Base-by-base conservation (phyloP, 768 basidiomycete genomes). In the Lactifluus rugatus region DNA sequence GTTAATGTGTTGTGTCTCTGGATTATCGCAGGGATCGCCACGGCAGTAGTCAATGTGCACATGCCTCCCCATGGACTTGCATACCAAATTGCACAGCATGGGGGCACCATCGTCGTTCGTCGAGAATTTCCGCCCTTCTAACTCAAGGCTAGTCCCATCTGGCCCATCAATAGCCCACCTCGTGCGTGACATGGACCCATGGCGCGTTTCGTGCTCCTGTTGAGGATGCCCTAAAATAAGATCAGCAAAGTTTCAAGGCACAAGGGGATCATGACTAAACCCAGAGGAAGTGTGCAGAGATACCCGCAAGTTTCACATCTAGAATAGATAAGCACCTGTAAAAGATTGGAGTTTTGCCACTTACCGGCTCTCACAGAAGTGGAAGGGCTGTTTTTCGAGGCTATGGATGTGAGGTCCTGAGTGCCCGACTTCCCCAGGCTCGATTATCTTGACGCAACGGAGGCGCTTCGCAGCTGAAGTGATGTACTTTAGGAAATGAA, bases 151-250 rank as follows among this genome's bases (percentile, higher is more conserved):
- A 1, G 72, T 71, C 11, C 74, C 78, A 17, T 81, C 77, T 1
- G 75, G 75, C 1, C 78, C 81, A 48, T 83, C 81, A 2, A 83
- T 65, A 0, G 76, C 71, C 84, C 84, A 85, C 37, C 73, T 71
- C 1, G 80, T 78, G 53, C 70, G 74, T 0, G 81, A 78, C 82
- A 84, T 84, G 2, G 81, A 82, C 6, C 83, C 84, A 49, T 84
- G 83, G 9, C 73, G 73, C 0, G 83, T 85, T 51, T 83, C 81
- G 42, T 84, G 83, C 45, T 81, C 79, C 62, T 76, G 73, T 58
- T 85, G 81, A 0, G 79, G 54, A 59, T 85, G 83, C 0, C 79
- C 83, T 84, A 19, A n/a, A 42, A 42, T 7, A 7, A 42, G n/a
- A 3, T 31, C 28, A 31, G 28, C 28, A 31, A 31, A 3, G 3